Percentiles rank a stretch among this genome's conserved stretches.
phyloP scores from a whole-genome alignment of 208 protist genomes.

The Crithidia thermophila region DNA sequence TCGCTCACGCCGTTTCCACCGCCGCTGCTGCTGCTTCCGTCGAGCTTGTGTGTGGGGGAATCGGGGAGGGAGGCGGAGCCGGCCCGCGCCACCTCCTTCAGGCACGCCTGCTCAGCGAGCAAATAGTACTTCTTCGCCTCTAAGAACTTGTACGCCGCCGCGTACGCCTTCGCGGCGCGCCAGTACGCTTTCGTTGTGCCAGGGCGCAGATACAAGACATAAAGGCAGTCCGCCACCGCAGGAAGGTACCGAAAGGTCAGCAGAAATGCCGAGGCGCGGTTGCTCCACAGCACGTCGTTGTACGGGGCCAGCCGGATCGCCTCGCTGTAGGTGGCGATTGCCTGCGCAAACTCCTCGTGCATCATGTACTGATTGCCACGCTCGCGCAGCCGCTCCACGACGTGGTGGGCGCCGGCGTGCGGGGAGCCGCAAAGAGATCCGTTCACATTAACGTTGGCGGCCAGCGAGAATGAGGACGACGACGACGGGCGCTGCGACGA shows the following conservation, averaged over 20 bases:
- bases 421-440: no score
- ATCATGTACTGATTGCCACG: conserved; percentile 65
- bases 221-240: conserved; percentile 71
- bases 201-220: conserved; percentile 48
- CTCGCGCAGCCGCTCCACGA: conserved; percentile 43
- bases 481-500: background rate
- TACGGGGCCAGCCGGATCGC: conserved; percentile 56
- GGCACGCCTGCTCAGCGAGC: conserved; percentile 40
- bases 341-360: conserved; percentile 48
- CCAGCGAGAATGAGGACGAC: no score
- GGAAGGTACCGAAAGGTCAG: conserved; percentile 57
- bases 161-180: conserved; percentile 72
- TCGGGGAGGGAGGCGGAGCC: background rate
- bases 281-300: conserved; percentile 61
- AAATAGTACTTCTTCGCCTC: conserved; percentile 61
- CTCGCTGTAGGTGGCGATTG: conserved; percentile 67
- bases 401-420: no score
- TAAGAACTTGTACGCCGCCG: conserved; percentile 15
- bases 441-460: no score
- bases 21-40: no score
- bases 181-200: conserved; percentile 67
- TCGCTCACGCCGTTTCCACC: background rate
- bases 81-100: background rate
- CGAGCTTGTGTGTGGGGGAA: no score
- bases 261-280: conserved; percentile 78